Evolutionary conservation across 2,329 filamentous ascomycete genomes (phyloP).

Genomic region (Ceratocystis alfenasii): DNA sequence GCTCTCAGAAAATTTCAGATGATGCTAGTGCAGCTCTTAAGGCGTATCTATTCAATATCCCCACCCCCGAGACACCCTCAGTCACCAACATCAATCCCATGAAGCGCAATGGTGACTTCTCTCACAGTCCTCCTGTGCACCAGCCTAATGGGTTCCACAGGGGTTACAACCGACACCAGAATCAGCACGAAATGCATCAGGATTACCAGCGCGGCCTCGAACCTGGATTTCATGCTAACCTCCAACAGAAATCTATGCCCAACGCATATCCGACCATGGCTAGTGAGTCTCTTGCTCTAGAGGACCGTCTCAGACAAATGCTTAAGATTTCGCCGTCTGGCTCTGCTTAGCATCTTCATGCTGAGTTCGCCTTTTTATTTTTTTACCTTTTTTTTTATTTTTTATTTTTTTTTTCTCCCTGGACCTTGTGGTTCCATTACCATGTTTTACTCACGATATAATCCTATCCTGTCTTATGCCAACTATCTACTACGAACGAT

Average conservation of each 20-base stretch:
- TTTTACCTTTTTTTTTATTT: background rate
- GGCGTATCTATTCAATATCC: constrained; percentile 40
- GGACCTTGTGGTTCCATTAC: background rate
- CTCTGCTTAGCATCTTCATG: background rate
- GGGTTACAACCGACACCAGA: constrained; percentile 1
- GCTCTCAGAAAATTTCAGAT: constrained; percentile 22
- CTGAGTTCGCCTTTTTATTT: background rate
- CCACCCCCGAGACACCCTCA: constrained; percentile 14
- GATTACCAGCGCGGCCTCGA: constrained; percentile 7
- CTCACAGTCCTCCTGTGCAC: constrained; percentile 1
- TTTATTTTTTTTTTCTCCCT: constrained; percentile 9
- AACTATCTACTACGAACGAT: background rate
- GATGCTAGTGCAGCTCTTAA: constrained; percentile 42
- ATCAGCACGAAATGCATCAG: background rate
- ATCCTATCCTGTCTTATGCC: background rate
- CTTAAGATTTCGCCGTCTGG: constrained; percentile 18
- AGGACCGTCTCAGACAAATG: constrained; percentile 19
- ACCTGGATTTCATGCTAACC: constrained; percentile 15
- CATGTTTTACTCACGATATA: constrained; percentile 8
- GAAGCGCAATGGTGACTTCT: constrained; percentile 3
- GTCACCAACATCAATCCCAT: constrained; percentile 6
- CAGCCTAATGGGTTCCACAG: constrained; percentile 6
- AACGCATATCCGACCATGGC: background rate
- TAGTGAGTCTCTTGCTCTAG: constrained; percentile 8
- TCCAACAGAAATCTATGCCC: background rate